Evolutionary conservation across 306 rosid genomes (phyloP).

Genomic region (Begonia loranthoides): DNA sequence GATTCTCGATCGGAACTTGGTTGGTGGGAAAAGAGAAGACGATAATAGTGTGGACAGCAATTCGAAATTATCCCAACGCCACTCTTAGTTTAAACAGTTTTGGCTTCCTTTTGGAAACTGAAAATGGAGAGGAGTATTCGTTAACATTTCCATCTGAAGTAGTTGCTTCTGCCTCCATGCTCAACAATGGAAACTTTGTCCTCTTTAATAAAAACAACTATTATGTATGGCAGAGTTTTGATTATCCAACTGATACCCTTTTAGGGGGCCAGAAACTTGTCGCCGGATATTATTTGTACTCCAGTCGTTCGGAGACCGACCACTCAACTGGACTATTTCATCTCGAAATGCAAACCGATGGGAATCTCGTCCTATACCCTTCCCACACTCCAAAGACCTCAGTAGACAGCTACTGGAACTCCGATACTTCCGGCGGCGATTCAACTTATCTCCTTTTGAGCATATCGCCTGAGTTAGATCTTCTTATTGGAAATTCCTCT

Average conservation of each 20-base stretch:
- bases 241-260: conserved; percentile 10
- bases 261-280: conserved; percentile 9
- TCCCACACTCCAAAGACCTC: neutral
- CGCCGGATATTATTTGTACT: neutral
- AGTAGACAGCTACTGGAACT: neutral
- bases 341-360: conserved; percentile 8
- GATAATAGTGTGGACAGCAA: too few relatives aligned
- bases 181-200: conserved; percentile 17
- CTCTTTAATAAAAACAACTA: neutral
- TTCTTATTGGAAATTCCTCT: too few relatives aligned
- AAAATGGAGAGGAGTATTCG: too few relatives aligned
- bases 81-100: too few relatives aligned
- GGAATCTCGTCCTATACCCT: conserved; percentile 9
- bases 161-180: too few relatives aligned
- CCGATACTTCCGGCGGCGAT: neutral
- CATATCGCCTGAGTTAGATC: too few relatives aligned
- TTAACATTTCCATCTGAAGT: too few relatives aligned
- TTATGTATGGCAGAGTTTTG: conserved; percentile 2
- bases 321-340: conserved; percentile 5
- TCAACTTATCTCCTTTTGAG: too few relatives aligned
- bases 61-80: too few relatives aligned
- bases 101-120: too few relatives aligned
- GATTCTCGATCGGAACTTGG: too few relatives aligned
- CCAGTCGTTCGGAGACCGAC: neutral
- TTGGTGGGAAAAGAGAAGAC: too few relatives aligned